Evolutionary conservation across 192 early-diverging fungal genomes (phyloP), one percentile per base, ranked within the genome.

Genomic region (Backusella mclennaniae): DNA sequence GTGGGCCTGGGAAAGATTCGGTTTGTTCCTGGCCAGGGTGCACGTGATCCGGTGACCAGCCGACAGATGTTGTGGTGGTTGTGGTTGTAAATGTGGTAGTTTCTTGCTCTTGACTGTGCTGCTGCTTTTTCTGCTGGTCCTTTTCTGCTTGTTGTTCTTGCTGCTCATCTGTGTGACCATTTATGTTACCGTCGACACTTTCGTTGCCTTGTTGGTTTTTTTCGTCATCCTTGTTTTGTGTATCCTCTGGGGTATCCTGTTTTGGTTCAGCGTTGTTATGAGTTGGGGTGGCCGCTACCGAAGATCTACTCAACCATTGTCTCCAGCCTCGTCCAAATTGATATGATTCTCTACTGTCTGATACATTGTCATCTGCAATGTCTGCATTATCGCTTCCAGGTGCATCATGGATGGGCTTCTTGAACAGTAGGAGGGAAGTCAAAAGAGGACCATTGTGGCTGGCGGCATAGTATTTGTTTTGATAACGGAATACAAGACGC

Each of bases 391-490:
- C 80, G 2, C 85, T 82, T 73, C 90, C 85, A 21, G 85, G 80
- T 17, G 35, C 14, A 17, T 56, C 69, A 23, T 63, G 15, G 5
- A 73, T 49, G 8, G 77, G 77, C n/a, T 73, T 35, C 23, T 71
- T 53, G 81, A 89, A 93, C 2, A 90, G 84, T 2, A 91, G 75
- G 3, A 88, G 77, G 1, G 91, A 84, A 2, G 85, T 78, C 21
- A 96, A 78, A 56, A 92, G 79, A 21, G 94, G 94, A 9, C 84
- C 88, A 12, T 91, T 89, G 4, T 84, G 44, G 80, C n/a, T 74
- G 44, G 90, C 93, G 2, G 86, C 84, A 76, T 90, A 91, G 75
- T 93, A 95, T 19, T 85, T 77, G 21, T 85, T 84, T 49, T 90
- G 77, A 66, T 91, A 85, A 53, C 86, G 85, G 52, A 90, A 75